These are phyloP conservation scores for Beauveria asiatica DNA, from an alignment of 2,329 filamentous ascomycete genomes.

Conservation along the genomic window DNA sequence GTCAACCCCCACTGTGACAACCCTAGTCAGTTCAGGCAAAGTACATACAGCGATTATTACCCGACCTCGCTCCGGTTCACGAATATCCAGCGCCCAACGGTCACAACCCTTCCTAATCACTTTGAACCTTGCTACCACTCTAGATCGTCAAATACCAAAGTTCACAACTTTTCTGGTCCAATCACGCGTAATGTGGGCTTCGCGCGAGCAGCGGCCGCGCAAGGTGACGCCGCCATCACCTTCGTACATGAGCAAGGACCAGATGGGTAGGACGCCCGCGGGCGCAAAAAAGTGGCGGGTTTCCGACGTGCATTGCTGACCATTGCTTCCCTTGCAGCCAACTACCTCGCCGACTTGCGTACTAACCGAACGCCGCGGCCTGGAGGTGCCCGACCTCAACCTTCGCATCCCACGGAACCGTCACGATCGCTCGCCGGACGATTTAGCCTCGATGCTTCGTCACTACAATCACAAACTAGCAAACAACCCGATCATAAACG, in stretches of 20 bases:
- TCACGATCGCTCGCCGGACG: conserved; percentile 23
- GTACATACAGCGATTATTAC: conserved; percentile 3
- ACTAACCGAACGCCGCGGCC: conserved; percentile 59
- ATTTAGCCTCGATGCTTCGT: conserved; percentile 23
- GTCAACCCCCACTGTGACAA: conserved; percentile 17
- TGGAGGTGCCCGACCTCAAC: conserved; percentile 60
- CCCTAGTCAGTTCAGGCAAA: neutral
- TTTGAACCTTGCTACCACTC: conserved; percentile 5
- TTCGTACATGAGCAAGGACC: conserved; percentile 57
- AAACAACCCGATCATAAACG: conserved; percentile 19
- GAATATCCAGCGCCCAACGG: conserved; percentile 1
- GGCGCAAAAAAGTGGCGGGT: neutral
- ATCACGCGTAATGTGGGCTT: conserved; percentile 22
- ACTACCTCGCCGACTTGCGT: conserved; percentile 63
- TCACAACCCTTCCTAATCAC: conserved; percentile 4
- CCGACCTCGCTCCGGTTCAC: conserved; percentile 8
- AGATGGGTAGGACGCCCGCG: conserved; percentile 45
- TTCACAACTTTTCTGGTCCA: conserved; percentile 18
- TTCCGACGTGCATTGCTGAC: conserved; percentile 13
- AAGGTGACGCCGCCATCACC: conserved; percentile 54
- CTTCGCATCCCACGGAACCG: conserved; percentile 27
- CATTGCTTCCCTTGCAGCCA: conserved; percentile 37
- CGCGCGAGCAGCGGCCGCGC: conserved; percentile 30
- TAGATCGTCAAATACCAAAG: too few species aligned
- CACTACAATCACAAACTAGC: conserved; percentile 17